These are phyloP conservation scores for Pleurotus ostreatus DNA, from an alignment of 768 basidiomycete genomes.

Conservation along the genomic window DNA sequence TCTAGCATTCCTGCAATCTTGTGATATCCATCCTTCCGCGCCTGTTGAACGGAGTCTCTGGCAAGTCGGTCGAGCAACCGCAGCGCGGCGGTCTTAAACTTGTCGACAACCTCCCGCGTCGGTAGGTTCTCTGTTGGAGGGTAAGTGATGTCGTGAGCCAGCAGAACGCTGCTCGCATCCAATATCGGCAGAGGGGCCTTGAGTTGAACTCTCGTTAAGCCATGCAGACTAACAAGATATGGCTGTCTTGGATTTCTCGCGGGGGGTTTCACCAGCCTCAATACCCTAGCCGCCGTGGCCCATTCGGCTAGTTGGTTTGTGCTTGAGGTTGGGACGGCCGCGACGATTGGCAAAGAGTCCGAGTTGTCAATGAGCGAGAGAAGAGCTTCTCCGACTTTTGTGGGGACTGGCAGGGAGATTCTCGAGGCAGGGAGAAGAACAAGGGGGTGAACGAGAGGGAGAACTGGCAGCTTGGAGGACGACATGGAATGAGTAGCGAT, in stretches of 20 bases:
- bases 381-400: conserved; percentile 58
- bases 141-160: conserved; percentile 42
- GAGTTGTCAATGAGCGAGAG: conserved; percentile 65
- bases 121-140: conserved; percentile 42
- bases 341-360: conserved; percentile 66
- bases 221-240: conserved; percentile 70
- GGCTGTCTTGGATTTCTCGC: conserved; percentile 51
- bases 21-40: conserved; percentile 61
- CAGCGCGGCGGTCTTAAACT: conserved; percentile 67
- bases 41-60: conserved; percentile 41
- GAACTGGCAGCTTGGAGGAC: conserved; percentile 55
- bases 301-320: conserved; percentile 40
- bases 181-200: conserved; percentile 29
- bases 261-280: conserved; percentile 63
- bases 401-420: conserved; percentile 63
- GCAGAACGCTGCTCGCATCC: conserved; percentile 22
- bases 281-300: conserved; percentile 69
- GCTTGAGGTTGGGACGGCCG: conserved; percentile 50
- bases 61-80: conserved; percentile 65
- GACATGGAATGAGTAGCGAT: conserved; percentile 24
- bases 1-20: conserved; percentile 72
- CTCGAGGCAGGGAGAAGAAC: conserved; percentile 73
- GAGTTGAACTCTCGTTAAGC: conserved; percentile 63
- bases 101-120: conserved; percentile 49
- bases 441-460: conserved; percentile 67